Evolutionary conservation across 2,329 filamentous ascomycete genomes (phyloP).

Genomic region (Sclerotinia glacialis): DNA sequence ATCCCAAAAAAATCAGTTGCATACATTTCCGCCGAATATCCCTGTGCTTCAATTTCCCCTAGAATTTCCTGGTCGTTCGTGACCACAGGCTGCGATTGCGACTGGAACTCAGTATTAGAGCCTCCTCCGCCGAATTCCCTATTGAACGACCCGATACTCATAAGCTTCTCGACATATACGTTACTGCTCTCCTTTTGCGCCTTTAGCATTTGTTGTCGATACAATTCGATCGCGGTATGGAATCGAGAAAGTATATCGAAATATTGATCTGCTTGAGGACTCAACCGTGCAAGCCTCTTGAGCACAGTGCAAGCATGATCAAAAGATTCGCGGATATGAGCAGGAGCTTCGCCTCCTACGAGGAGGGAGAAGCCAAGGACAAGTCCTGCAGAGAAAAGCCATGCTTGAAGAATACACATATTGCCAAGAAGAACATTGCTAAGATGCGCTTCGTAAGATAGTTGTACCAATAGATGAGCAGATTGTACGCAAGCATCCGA

Average conservation of each 20-base stretch:
- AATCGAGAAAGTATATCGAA: slow-evolving; percentile 11
- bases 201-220: not conserved
- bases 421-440: slow-evolving; percentile 1
- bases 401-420: slow-evolving; percentile 12
- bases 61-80: not conserved
- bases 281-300: not conserved
- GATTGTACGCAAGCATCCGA: slow-evolving; percentile 10
- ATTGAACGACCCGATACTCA: slow-evolving; percentile 2
- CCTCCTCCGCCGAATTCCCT: not conserved
- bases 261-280: slow-evolving; percentile 14
- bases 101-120: not conserved
- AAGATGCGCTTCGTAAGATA: slow-evolving; percentile 6
- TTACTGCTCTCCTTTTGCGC: not conserved
- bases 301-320: slow-evolving; percentile 6
- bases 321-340: not conserved
- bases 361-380: slow-evolving; percentile 15
- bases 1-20: slow-evolving; percentile 12
- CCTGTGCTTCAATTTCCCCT: not conserved
- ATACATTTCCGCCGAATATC: not conserved
- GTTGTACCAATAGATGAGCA: slow-evolving; percentile 9
- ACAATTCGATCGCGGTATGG: not conserved
- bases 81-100: not conserved
- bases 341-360: slow-evolving; percentile 1
- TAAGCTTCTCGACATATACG: slow-evolving; percentile 10
- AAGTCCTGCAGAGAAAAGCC: slow-evolving; percentile 8